Evolutionary conservation across 2,329 filamentous ascomycete genomes (phyloP).

Genomic region (Fusarium hainanense): DNA sequence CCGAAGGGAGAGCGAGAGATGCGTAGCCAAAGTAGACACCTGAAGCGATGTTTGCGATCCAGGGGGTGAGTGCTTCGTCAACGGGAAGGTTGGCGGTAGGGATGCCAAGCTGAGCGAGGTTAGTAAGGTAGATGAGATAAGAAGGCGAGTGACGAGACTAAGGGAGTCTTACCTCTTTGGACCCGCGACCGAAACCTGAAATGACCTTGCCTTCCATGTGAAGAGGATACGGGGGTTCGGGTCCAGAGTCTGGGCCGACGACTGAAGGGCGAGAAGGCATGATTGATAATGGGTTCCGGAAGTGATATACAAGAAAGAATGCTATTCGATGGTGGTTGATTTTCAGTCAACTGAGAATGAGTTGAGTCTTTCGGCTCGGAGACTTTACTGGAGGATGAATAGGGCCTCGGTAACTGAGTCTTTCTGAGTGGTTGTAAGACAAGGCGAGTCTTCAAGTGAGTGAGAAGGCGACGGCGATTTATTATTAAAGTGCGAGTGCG

Average conservation of each 20-base stretch:
- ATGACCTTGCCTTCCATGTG: conserved; percentile 88
- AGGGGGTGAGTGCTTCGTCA: conserved; percentile 67
- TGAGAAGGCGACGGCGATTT: conserved; percentile 21
- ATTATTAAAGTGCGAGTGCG: conserved; percentile 7
- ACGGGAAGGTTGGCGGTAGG: conserved; percentile 94
- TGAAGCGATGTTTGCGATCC: conserved; percentile 72
- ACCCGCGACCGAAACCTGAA: conserved; percentile 92
- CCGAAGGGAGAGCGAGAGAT: conserved; percentile 69
- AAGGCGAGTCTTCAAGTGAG: conserved; percentile 1
- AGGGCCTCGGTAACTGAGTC: neutral
- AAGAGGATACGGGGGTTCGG: conserved; percentile 82
- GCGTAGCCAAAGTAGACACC: conserved; percentile 97
- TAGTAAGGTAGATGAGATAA: neutral
- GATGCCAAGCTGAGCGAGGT: conserved; percentile 78
- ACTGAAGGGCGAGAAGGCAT: conserved; percentile 69
- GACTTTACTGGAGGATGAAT: neutral
- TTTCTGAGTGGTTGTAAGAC: neutral
- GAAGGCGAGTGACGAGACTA: neutral
- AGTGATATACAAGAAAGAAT: neutral
- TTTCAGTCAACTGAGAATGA: neutral
- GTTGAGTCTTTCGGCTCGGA: neutral
- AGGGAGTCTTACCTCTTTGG: conserved; percentile 76
- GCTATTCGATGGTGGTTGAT: neutral
- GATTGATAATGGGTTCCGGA: neutral
- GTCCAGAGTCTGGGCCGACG: conserved; percentile 78